These are phyloP conservation scores for Lasiodiplodia theobromae DNA, from an alignment of 2,329 filamentous ascomycete species.

Conservation along the genomic window DNA sequence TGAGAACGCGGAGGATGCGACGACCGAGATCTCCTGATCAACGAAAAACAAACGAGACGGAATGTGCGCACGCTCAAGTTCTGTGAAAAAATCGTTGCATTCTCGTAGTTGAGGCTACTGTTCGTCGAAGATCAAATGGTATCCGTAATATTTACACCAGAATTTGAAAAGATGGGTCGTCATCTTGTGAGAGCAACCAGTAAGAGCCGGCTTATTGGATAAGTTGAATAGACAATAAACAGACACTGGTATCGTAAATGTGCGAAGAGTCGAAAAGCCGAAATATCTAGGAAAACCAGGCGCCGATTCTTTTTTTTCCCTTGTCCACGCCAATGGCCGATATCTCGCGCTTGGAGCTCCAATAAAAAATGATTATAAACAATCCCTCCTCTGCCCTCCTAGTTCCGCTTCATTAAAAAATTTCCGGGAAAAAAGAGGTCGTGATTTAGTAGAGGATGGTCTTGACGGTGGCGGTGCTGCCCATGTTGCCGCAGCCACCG, in stretches of 20 bases:
- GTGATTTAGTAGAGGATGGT: slow-evolving; percentile 25
- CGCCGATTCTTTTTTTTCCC: slow-evolving; percentile 3
- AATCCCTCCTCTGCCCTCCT: slow-evolving; percentile 23
- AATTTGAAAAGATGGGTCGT: neutral
- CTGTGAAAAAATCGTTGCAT: neutral
- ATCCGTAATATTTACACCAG: slow-evolving; percentile 25
- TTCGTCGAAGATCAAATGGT: neutral
- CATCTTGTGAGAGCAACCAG: slow-evolving; percentile 9
- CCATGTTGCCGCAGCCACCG: slow-evolving; percentile 31
- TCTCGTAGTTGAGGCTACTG: neutral
- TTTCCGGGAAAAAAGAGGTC: slow-evolving; percentile 6
- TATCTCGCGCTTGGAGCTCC: neutral
- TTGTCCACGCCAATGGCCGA: slow-evolving; percentile 10
- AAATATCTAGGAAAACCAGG: slow-evolving; percentile 22
- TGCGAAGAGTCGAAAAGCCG: neutral
- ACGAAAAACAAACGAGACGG: neutral
- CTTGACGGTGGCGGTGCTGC: slow-evolving; percentile 29
- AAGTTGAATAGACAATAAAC: slow-evolving; percentile 27
- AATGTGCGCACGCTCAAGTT: neutral
- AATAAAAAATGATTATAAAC: slow-evolving; percentile 23
- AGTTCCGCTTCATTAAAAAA: slow-evolving; percentile 17
- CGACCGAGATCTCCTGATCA: slow-evolving; percentile 25
- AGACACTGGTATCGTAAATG: slow-evolving; percentile 27
- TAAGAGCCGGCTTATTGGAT: slow-evolving; percentile 26
- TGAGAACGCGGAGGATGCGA: slow-evolving; percentile 11